Conservation (phyloP, 2,329 filamentous ascomycete genomes). For the Claviceps pazoutovae region DNA sequence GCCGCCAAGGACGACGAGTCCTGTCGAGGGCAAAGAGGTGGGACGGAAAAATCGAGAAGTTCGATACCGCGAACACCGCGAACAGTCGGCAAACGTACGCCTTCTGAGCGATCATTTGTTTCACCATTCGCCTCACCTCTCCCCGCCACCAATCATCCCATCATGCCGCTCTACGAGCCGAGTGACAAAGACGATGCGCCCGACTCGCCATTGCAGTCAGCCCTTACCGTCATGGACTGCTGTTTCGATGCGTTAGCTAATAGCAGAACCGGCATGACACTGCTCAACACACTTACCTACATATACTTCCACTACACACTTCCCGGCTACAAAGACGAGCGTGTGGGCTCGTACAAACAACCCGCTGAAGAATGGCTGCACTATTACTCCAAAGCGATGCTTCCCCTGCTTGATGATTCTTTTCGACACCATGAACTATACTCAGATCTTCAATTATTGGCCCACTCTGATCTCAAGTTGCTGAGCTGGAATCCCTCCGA, state of each 20-base stretch:
- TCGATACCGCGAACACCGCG: background rate
- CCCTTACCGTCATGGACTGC: constrained; percentile 15
- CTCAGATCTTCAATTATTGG: constrained; percentile 19
- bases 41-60: background rate
- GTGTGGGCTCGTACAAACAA: constrained; percentile 24
- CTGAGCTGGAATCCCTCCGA: constrained; percentile 15
- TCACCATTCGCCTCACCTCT: background rate
- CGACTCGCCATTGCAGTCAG: constrained; percentile 13
- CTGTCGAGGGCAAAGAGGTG: background rate
- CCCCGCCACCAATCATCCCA: background rate
- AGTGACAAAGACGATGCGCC: background rate
- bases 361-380: constrained; percentile 27
- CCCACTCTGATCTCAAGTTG: constrained; percentile 14
- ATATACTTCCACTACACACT: constrained; percentile 21
- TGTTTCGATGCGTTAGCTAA: constrained; percentile 7
- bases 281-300: constrained; percentile 13
- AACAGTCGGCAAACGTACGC: background rate
- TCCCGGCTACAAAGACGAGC: constrained; percentile 13
- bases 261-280: constrained; percentile 12
- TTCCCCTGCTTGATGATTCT: constrained; percentile 20
- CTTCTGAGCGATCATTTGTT: background rate
- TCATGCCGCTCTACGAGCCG: constrained; percentile 1
- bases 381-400: constrained; percentile 29
- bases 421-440: constrained; percentile 21
- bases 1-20: constrained; percentile 2